Evolutionary conservation across 2,329 filamentous ascomycete genomes (phyloP).

Genomic region (Aspergillus texensis): DNA sequence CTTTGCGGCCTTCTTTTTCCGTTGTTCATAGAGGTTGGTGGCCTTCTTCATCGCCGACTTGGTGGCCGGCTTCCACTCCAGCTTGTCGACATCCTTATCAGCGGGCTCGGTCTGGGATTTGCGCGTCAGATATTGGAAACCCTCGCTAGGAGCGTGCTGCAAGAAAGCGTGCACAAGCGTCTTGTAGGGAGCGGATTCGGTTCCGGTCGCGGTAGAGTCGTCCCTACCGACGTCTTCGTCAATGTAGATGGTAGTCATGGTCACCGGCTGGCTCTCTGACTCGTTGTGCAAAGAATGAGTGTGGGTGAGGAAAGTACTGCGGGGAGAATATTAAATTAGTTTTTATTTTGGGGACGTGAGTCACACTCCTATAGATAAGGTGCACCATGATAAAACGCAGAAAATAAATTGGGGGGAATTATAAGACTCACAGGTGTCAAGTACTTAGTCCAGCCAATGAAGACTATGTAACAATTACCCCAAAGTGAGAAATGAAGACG

Average conservation of each 20-base stretch:
- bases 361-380: not conserved
- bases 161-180: conserved; percentile 76
- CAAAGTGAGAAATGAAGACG: conserved; percentile 12
- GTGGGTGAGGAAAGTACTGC: not conserved
- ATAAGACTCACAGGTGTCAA: not conserved
- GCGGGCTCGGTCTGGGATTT: conserved; percentile 66
- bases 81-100: conserved; percentile 65
- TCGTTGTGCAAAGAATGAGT: not conserved
- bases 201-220: conserved; percentile 66
- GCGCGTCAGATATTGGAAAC: conserved; percentile 67
- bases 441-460: conserved; percentile 2
- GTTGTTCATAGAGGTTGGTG: conserved; percentile 69
- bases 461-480: conserved; percentile 10
- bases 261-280: conserved; percentile 4
- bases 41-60: conserved; percentile 88
- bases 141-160: conserved; percentile 63
- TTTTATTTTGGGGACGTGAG: not conserved
- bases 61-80: conserved; percentile 78
- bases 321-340: not conserved
- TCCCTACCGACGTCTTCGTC: conserved; percentile 80
- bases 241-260: conserved; percentile 64
- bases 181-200: conserved; percentile 77
- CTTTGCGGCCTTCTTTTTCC: conserved; percentile 83
- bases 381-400: not conserved
- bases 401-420: not conserved